phyloP scores from a whole-genome alignment of 768 basidiomycete genomes.

The Rhodotorula babjevae region DNA sequence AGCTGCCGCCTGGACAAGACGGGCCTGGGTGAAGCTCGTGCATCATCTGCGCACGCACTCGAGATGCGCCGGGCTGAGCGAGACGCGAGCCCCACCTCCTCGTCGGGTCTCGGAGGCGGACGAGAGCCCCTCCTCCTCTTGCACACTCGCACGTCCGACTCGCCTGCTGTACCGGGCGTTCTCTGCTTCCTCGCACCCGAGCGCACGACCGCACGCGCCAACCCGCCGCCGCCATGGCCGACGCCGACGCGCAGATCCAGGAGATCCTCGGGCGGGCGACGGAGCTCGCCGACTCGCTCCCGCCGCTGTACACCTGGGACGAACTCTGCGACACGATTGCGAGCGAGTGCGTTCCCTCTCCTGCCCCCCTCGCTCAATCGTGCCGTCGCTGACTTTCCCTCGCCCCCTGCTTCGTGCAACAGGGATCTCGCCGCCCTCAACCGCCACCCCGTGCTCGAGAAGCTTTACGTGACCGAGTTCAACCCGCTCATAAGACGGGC shows the following conservation, averaged over 20 bases:
- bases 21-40: no score
- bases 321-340: neutral
- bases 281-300: neutral
- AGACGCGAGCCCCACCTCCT: no score
- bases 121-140: no score
- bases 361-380: neutral
- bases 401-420: neutral
- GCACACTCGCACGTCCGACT: no score
- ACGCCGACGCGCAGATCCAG: neutral
- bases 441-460: slow-evolving; percentile 28
- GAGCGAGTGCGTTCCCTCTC: neutral
- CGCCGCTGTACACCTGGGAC: slow-evolving; percentile 11
- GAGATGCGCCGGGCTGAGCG: no score
- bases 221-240: neutral
- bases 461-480: slow-evolving; percentile 16
- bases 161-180: no score
- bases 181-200: no score
- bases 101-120: no score
- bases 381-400: neutral
- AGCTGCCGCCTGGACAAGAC: no score
- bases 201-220: no score
- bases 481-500: neutral
- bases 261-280: neutral
- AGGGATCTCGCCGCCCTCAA: slow-evolving; percentile 8
- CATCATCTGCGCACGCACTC: no score